Percentiles rank a stretch among this genome's conserved stretches.
Conservation (phyloP, 495 filamentous ascomycete genomes). For the Annulohypoxylon nitens region DNA sequence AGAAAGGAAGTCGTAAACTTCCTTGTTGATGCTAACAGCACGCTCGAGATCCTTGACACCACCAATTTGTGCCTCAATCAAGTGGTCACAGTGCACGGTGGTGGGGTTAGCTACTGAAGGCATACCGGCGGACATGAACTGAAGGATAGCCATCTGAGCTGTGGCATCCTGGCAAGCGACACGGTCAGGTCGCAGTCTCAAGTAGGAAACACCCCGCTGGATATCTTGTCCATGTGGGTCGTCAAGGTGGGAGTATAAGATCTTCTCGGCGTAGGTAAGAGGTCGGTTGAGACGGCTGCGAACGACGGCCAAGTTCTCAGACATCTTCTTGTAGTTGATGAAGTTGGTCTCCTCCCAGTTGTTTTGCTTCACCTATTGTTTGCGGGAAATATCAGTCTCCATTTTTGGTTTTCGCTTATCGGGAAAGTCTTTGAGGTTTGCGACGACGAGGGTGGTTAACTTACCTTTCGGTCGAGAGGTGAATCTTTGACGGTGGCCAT, state of each 20-base stretch:
- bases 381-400: constrained; percentile 50
- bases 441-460: constrained; percentile 7
- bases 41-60: constrained; percentile 94
- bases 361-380: constrained; percentile 65
- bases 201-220: constrained; percentile 93
- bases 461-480: constrained; percentile 67
- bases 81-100: constrained; percentile 98
- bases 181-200: constrained; percentile 95
- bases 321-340: constrained; percentile 91
- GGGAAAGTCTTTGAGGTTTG: constrained; percentile 15
- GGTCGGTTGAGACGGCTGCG: constrained; percentile 89
- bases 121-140: constrained; percentile 99
- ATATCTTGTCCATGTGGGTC: constrained; percentile 97
- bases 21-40: constrained; percentile 96
- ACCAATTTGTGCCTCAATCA: constrained; percentile 97
- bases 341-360: constrained; percentile 69
- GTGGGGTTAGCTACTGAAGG: constrained; percentile 92
- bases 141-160: constrained; percentile 98
- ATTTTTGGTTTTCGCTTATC: constrained; percentile 23
- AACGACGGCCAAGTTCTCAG: constrained; percentile 93
- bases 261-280: constrained; percentile 97
- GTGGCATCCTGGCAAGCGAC: constrained; percentile 99
- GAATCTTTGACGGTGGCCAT: constrained; percentile 68
- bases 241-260: constrained; percentile 98
- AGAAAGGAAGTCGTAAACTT: constrained; percentile 98